These are phyloP conservation scores for Claviceps sp. DNA, from an alignment of 2,329 filamentous ascomycete genomes.

Conservation along the genomic window DNA sequence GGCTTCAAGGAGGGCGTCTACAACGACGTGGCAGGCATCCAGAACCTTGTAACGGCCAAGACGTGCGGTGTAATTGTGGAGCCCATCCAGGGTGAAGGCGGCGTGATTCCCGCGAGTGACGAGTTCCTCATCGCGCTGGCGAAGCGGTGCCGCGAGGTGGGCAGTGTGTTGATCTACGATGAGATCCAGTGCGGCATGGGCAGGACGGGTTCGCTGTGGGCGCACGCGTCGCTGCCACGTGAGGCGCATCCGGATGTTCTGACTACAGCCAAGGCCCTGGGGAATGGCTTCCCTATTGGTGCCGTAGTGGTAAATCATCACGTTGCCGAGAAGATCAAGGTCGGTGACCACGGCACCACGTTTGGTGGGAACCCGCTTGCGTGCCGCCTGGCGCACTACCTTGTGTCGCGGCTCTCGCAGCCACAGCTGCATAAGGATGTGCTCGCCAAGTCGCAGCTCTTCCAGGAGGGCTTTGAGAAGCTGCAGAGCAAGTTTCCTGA, in stretches of 20 bases:
- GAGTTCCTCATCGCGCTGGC: conserved; percentile 80
- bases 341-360: conserved; percentile 82
- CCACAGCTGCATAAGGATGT: conserved; percentile 58
- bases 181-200: conserved; percentile 93
- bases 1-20: conserved; percentile 78
- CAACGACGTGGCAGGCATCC: conserved; percentile 65
- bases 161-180: conserved; percentile 82
- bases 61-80: conserved; percentile 94
- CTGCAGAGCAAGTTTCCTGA: conserved; percentile 43
- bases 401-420: conserved; percentile 64
- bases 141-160: conserved; percentile 70
- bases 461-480: conserved; percentile 33
- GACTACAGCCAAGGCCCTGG: conserved; percentile 89
- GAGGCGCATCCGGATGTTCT: conserved; percentile 87
- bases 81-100: conserved; percentile 94
- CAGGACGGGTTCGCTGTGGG: conserved; percentile 83
- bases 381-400: conserved; percentile 71
- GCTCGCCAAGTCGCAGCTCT: conserved; percentile 44
- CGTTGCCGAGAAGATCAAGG: conserved; percentile 28
- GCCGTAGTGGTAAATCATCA: conserved; percentile 38
- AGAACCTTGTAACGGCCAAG: conserved; percentile 62
- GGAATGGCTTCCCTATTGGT: conserved; percentile 91
- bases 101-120: conserved; percentile 68
- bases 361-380: conserved; percentile 88
- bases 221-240: conserved; percentile 59